Evolutionary conservation across 1,284 basidiomycete genomes (phyloP).

Genomic region (Acaromyces ingoldii): DNA sequence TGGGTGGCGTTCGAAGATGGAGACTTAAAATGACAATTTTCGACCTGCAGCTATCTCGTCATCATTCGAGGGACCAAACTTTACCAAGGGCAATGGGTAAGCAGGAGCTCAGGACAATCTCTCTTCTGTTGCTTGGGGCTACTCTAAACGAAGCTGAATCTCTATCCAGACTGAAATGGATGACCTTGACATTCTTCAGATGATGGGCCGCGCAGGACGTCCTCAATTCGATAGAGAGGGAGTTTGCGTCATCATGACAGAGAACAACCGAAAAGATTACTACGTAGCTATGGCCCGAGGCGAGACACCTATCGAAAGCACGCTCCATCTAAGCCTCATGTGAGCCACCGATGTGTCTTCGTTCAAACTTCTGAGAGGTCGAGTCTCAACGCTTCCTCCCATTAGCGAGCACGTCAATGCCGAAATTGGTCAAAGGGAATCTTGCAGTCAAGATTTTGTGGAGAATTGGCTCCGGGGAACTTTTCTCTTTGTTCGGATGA

Average conservation of each 20-base stretch:
- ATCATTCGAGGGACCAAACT: constrained; percentile 39
- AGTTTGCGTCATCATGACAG: constrained; percentile 42
- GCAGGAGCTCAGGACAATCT: not conserved
- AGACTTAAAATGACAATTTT: not conserved
- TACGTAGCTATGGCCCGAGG: constrained; percentile 30
- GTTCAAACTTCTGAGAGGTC: not conserved
- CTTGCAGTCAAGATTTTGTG: constrained; percentile 1
- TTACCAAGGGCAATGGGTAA: constrained; percentile 17
- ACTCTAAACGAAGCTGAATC: not conserved
- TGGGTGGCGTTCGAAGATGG: not conserved
- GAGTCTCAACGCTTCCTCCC: not conserved
- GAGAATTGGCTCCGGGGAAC: constrained; percentile 11
- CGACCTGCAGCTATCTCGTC: constrained; percentile 24
- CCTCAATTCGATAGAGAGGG: constrained; percentile 74
- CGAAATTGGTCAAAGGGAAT: constrained; percentile 23
- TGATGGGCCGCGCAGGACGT: constrained; percentile 70
- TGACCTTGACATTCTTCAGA: constrained; percentile 54
- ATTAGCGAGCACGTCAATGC: constrained; percentile 32
- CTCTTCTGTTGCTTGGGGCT: not conserved
- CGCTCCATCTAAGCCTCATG: constrained; percentile 23
- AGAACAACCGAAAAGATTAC: constrained; percentile 23
- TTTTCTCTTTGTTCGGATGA: constrained; percentile 18
- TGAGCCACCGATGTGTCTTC: not conserved
- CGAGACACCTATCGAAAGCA: constrained; percentile 27
- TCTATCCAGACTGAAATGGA: constrained; percentile 29